A percentile compares a stretch with the other conserved stretches of the same genome.
These are phyloP conservation scores for Myriosclerotinia curreyana DNA, from an alignment of 2,329 filamentous ascomycete genomes.

Conservation along the genomic window DNA sequence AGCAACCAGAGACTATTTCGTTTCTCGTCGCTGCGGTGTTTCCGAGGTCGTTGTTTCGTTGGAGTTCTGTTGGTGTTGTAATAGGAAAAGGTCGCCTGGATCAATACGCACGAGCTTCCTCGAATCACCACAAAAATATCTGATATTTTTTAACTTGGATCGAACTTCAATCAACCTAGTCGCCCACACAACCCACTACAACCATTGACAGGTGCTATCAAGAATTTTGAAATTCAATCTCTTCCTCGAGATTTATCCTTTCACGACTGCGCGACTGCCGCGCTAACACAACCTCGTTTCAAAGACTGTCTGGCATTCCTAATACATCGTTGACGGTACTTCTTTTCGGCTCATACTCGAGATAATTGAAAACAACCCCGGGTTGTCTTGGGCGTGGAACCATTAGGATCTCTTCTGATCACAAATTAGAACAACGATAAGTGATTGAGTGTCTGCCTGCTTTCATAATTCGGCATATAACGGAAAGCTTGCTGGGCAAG, in stretches of 20 bases:
- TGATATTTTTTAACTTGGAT: constrained; percentile 16
- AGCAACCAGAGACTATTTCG: neutral
- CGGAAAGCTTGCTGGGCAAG: constrained; percentile 36
- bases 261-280: constrained; percentile 13
- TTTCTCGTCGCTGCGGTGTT: neutral
- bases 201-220: constrained; percentile 12
- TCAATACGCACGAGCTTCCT: constrained; percentile 21
- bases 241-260: neutral
- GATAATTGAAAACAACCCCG: constrained; percentile 1
- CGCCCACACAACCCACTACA: constrained; percentile 1
- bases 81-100: constrained; percentile 10
- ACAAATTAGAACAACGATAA: constrained; percentile 9
- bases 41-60: constrained; percentile 12
- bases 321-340: constrained; percentile 7
- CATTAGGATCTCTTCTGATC: neutral
- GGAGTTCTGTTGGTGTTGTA: neutral
- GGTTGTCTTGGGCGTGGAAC: constrained; percentile 5
- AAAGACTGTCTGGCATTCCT: constrained; percentile 2
- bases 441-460: neutral
- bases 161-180: constrained; percentile 11
- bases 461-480: constrained; percentile 24
- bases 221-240: constrained; percentile 2
- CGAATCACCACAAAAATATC: constrained; percentile 14
- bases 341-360: neutral
- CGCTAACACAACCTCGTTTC: constrained; percentile 4